Conservation (phyloP, 345 rosid genomes). For the Euphorbia peplus region DNA sequence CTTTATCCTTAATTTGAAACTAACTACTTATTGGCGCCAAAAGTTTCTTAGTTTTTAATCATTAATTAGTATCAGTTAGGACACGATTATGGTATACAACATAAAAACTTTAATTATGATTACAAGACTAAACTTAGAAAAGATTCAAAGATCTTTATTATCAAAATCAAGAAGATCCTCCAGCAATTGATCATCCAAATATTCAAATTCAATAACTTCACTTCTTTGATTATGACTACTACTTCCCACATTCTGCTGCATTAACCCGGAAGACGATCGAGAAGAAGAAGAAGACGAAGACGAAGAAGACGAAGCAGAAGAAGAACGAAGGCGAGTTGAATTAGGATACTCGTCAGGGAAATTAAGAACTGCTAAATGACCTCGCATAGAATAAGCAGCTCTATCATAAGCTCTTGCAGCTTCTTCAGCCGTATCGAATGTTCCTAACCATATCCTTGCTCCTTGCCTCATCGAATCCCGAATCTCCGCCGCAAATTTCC, state of each 20-base stretch:
- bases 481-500: conserved; percentile 85
- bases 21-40: too few relatives aligned
- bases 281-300: conserved; percentile 3
- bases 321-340: conserved; percentile 3
- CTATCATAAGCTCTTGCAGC: conserved; percentile 83
- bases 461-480: conserved; percentile 68
- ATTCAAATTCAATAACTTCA: conserved; percentile 52
- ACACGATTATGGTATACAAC: not conserved
- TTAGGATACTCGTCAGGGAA: conserved; percentile 58
- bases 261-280: conserved; percentile 8
- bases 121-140: too few relatives aligned
- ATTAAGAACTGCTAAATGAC: conserved; percentile 63
- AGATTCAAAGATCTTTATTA: conserved; percentile 19
- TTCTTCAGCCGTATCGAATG: conserved; percentile 67
- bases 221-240: conserved; percentile 14
- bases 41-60: too few relatives aligned
- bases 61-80: too few relatives aligned
- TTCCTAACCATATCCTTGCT: conserved; percentile 80
- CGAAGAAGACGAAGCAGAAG: conserved; percentile 24
- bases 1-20: too few relatives aligned
- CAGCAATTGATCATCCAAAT: conserved; percentile 45
- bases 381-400: conserved; percentile 72
- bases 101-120: too few relatives aligned
- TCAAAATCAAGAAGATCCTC: conserved; percentile 57
- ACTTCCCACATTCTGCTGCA: conserved; percentile 11